A percentile compares a stretch with the other conserved stretches of the same genome.
These are phyloP conservation scores for Brassica napus DNA, from an alignment of 345 rosid genomes.

Conservation along the genomic window DNA sequence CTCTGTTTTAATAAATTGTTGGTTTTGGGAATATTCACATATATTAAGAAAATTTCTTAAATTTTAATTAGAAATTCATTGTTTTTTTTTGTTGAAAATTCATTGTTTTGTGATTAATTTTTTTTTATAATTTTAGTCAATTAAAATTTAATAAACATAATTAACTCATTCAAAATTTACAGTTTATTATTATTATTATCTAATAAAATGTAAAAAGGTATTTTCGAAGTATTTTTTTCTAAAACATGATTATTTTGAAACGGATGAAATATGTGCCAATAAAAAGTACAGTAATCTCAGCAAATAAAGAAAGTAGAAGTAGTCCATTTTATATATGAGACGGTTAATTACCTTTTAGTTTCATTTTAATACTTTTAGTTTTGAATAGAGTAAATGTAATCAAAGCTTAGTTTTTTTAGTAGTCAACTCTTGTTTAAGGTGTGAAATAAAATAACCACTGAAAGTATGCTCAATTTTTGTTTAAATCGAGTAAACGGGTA, in stretches of 20 bases:
- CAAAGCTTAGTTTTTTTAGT: slow-evolving; percentile 17
- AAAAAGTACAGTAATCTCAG: background rate
- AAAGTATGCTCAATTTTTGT: background rate
- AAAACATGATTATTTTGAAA: too few relatives aligned
- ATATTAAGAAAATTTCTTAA: too few relatives aligned
- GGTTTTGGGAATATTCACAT: background rate
- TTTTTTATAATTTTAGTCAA: background rate
- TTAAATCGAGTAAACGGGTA: slow-evolving; percentile 34
- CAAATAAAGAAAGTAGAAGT: background rate
- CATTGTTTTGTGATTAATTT: background rate
- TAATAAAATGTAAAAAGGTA: too few relatives aligned
- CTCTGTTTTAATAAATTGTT: background rate
- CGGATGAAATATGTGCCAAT: background rate
- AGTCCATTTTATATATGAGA: background rate
- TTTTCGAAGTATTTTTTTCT: background rate
- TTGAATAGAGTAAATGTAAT: slow-evolving; percentile 25
- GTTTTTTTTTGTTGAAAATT: too few relatives aligned
- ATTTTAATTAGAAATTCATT: too few relatives aligned
- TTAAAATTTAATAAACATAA: too few relatives aligned
- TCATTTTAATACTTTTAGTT: slow-evolving; percentile 23
- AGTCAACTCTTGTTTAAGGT: background rate
- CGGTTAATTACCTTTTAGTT: background rate
- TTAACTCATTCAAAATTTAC: too few relatives aligned
- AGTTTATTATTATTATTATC: too few relatives aligned
- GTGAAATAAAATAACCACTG: slow-evolving; percentile 1